Base-by-base conservation (phyloP, 768 basidiomycete genomes). In the Suillus lakei region DNA sequence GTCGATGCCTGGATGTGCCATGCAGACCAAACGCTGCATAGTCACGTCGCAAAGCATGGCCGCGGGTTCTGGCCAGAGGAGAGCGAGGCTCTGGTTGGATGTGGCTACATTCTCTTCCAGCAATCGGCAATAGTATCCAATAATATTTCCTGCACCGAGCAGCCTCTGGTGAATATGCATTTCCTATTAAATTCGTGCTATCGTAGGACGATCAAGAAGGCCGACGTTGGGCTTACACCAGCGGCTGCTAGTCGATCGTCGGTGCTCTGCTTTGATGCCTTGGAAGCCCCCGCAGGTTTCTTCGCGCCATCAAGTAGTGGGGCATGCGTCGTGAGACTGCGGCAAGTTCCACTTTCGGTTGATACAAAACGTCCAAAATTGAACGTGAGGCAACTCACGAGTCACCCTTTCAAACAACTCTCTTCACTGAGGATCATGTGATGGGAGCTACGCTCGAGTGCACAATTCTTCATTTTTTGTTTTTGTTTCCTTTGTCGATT, bases 1-100 rank as follows among this genome's bases (percentile, higher is more conserved):
- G 88, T 99, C 23, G 97, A 98, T 67, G 91, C 96, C 8, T 99
- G 97, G 97, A 95, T 99, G 92, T 99, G 97, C 71, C 97, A 98
- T 76, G 77, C 88, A 10, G 95, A 98, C 72, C 95, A 97, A 79
- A 88, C 86, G 50, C 80, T 98, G 58, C 86, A 91, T 67, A 88
- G 89, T 39, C 86, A 88, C 16, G 84, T 94, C 4, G 78, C 85
- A 60, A 82, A 85, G 66, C 84, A 85, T 67, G 81, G 83, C 2
- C 67, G 81, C 79, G 92, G 91, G 21, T 91, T 98, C 75, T 95
- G 92, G 91, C 96, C 97, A 2, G 77, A 80, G 4, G 71, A 73
- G 18, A 85, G 86, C 1, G 86, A 93, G 68, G 93, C 90, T 1
- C 83, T 98, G 43, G 93, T 98, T 28, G 97, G 95, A 1, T 93